These are phyloP conservation scores for Leccinum olivaceopallidum DNA, from an alignment of 768 basidiomycete species.

Conservation along the genomic window DNA sequence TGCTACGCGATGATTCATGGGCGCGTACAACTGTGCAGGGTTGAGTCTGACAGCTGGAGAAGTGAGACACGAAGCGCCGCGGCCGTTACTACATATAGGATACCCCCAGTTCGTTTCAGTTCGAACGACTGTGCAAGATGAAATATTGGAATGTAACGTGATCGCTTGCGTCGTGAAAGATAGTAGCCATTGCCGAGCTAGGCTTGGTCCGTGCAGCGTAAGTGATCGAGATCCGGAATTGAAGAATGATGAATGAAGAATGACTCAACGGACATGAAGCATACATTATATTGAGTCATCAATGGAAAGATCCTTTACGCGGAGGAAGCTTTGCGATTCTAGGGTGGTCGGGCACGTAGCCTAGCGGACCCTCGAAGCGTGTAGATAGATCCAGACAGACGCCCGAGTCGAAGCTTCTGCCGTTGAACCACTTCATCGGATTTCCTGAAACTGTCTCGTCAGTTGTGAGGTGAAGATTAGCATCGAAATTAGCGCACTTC, in stretches of 20 bases:
- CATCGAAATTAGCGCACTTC: neutral
- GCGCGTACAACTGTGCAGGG: neutral
- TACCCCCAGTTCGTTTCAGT: constrained; percentile 3
- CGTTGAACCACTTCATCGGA: neutral
- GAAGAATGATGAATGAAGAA: neutral
- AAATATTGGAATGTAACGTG: no score
- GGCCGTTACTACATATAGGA: neutral
- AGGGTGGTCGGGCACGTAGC: neutral
- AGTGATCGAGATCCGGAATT: neutral
- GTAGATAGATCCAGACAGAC: neutral
- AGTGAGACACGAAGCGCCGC: neutral
- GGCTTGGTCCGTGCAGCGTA: neutral
- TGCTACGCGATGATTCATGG: constrained; percentile 13
- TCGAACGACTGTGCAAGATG: neutral
- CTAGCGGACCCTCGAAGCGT: neutral
- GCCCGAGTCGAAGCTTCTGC: neutral
- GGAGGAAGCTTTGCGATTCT: neutral
- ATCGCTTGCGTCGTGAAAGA: no score
- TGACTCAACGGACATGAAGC: neutral
- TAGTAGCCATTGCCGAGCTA: neutral
- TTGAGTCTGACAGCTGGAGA: neutral
- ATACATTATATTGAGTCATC: neutral
- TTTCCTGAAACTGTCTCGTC: constrained; percentile 1
- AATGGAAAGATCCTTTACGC: neutral
- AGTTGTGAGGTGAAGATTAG: neutral